These are phyloP conservation scores for Chlorokybus atmophyticus DNA, from an alignment of 139 green algal species.

Conservation along the genomic window DNA sequence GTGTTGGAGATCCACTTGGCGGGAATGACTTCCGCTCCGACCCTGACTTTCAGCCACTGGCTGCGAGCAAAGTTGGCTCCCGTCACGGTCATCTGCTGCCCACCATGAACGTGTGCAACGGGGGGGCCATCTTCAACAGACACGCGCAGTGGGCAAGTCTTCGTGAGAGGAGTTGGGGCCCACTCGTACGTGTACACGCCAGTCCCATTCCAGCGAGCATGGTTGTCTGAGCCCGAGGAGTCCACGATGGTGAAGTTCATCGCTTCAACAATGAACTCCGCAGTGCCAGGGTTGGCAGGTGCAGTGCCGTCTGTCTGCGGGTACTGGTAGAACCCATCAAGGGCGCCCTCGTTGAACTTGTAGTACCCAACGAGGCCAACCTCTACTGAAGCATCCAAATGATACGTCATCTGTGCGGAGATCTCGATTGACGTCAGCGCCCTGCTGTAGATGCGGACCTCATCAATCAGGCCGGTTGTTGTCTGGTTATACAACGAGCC, in stretches of 20 bases:
- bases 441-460: constrained; percentile 11
- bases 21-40: neutral
- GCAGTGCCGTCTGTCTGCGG: too few species aligned
- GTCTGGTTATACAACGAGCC: constrained; percentile 1
- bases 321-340: neutral
- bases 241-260: too few species aligned
- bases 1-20: neutral
- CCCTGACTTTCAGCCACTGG: neutral
- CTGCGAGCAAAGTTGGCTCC: constrained; percentile 12
- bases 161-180: too few species aligned
- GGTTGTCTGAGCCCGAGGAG: too few species aligned
- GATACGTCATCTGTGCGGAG: neutral
- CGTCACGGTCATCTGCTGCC: neutral
- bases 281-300: too few species aligned
- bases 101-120: constrained; percentile 12
- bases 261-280: too few species aligned
- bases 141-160: neutral
- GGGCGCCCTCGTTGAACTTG: neutral
- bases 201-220: too few species aligned
- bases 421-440: neutral
- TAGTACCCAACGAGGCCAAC: neutral
- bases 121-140: neutral
- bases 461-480: constrained; percentile 12
- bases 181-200: too few species aligned
- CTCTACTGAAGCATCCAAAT: too few species aligned